Evolutionary conservation across 2,329 filamentous ascomycete species (phyloP), one percentile per base, ranked within the genome.

Genomic region (Aureobasidium melanogenum): DNA sequence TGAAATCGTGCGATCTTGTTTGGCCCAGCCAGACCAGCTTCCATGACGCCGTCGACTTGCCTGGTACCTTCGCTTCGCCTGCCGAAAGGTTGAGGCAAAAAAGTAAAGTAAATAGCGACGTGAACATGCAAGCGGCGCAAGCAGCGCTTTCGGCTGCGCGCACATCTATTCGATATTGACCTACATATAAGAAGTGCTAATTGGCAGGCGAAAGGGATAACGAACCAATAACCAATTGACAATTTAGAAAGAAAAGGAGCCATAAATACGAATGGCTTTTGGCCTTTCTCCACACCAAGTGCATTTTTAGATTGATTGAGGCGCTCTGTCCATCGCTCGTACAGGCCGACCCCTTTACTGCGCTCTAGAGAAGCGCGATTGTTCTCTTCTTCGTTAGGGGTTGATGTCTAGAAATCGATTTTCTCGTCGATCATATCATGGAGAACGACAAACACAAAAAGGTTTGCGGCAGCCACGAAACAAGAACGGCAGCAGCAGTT

Each of bases 231-330:
- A 39, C 52, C 52, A 56, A 22, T 34, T 22, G n/a, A 5, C 26
- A 32, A 28, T 44, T 39, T 30, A 19, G 39, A 14, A 28, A 24
- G 39, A 44, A 56, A 56, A 56, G 52, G 52, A 56, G 52, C 52
- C 52, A 34, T 56, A 24, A 44, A 56, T 56, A 56, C 52, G 52
- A 56, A 56, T 56, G 38, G 28, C 50, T 54, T 41, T 36, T 19
- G 22, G 36, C 12, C 22, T 39, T 44, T 56, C 52, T 56, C 52
- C 52, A 56, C 52, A 56, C 19, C 39, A 56, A 26, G 38, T 56
- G 52, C 52, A 56, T 44, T 43, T 56, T 56, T 44, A 56, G 39
- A 56, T 34, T 56, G 52, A 44, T 22, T 44, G 28, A 24, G 38
- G 19, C 52, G 52, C 52, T 56, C 28, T 56, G 52, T 56, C 38